Conservation (phyloP, 2,329 filamentous ascomycete species). For the Cladosporium sp. region DNA sequence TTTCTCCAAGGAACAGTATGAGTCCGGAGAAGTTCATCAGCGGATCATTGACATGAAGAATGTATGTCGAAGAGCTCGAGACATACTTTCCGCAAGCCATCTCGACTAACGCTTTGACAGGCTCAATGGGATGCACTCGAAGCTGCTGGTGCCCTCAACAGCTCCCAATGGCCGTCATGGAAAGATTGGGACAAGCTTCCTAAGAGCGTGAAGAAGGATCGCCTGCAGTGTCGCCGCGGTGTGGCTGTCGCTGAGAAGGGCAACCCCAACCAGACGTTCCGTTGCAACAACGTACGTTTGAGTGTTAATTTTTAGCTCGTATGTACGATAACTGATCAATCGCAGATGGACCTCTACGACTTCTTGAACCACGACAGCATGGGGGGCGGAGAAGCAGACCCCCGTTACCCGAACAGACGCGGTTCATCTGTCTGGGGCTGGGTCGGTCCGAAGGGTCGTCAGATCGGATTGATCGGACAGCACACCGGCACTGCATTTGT, state of each 20-base stretch:
- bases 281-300: constrained; percentile 40
- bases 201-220: constrained; percentile 27
- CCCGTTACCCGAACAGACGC: constrained; percentile 35
- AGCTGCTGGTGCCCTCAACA: constrained; percentile 26
- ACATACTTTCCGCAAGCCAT: neutral
- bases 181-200: constrained; percentile 41
- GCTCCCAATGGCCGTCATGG: constrained; percentile 32
- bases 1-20: constrained; percentile 39
- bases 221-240: constrained; percentile 41
- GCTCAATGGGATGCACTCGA: constrained; percentile 31
- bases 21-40: constrained; percentile 43
- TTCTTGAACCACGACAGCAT: constrained; percentile 45
- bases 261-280: constrained; percentile 41
- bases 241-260: constrained; percentile 41
- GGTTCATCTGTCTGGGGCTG: constrained; percentile 52
- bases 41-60: constrained; percentile 40
- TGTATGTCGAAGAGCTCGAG: constrained; percentile 17
- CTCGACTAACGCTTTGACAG: constrained; percentile 12
- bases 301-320: neutral
- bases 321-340: neutral
- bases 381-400: constrained; percentile 35
- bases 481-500: constrained; percentile 55
- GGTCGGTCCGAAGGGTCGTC: constrained; percentile 52
- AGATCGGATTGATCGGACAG: constrained; percentile 53
- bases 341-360: constrained; percentile 41